Conservation (phyloP, 257 asterid genomes). For the Buddleja alternifolia region DNA sequence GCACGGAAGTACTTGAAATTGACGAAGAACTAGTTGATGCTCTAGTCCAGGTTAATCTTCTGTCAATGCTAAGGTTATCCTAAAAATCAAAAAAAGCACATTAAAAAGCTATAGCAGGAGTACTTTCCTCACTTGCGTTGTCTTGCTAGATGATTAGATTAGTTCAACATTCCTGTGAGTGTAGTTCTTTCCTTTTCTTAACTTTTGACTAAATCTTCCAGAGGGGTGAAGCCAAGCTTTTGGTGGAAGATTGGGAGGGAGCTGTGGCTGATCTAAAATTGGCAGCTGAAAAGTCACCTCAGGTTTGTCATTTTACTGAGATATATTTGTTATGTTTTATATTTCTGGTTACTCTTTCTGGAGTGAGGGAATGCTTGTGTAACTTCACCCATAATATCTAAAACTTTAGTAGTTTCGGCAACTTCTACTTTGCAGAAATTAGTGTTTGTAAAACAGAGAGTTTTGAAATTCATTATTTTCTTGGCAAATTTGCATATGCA, state of each 20-base stretch:
- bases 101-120: not conserved
- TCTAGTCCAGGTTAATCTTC: conserved; percentile 66
- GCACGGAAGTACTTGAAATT: conserved; percentile 78
- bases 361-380: not conserved
- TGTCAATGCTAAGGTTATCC: not conserved
- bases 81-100: not conserved
- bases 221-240: conserved; percentile 96
- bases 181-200: not conserved
- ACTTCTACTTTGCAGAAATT: not conserved
- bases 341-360: not conserved
- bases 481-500: not conserved
- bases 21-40: conserved; percentile 87
- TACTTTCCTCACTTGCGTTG: not conserved
- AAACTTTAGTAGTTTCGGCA: not conserved
- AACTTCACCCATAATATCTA: conserved; percentile 9
- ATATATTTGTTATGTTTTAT: not conserved
- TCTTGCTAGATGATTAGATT: not conserved
- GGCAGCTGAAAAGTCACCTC: conserved; percentile 92
- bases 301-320: conserved; percentile 51
- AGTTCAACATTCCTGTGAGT: too few species aligned
- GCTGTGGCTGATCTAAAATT: conserved; percentile 87
- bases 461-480: conserved; percentile 2
- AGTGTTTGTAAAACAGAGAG: not conserved
- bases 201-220: conserved; percentile 35
- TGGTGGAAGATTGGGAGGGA: conserved; percentile 93